A percentile compares a stretch with the other conserved stretches of the same genome.
Evolutionary conservation across 805 yeast genomes (phyloP).

Genomic region (Pichia membranifaciens): DNA sequence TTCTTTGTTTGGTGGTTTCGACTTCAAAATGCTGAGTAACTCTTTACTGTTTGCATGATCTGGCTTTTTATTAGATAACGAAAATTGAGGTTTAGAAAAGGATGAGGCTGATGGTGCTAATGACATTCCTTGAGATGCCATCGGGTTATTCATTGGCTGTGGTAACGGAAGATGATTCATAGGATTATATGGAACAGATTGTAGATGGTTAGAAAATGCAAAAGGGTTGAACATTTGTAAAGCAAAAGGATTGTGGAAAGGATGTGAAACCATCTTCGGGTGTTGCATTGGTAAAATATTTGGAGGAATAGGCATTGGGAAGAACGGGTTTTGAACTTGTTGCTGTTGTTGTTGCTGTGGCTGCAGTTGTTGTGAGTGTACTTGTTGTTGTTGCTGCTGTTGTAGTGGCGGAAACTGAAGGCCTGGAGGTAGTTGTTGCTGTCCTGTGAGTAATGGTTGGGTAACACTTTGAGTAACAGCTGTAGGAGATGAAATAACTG

Average conservation of each 20-base stretch:
- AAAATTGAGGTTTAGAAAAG: conserved; percentile 30
- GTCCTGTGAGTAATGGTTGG: no score
- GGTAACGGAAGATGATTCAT: conserved; percentile 12
- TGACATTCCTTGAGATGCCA: conserved; percentile 10
- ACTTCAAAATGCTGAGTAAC: conserved; percentile 26
- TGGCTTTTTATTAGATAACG: conserved; percentile 23
- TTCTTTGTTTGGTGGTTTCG: conserved; percentile 11
- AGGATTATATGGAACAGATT: conserved; percentile 7
- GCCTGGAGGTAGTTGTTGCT: no score
- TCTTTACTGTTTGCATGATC: conserved; percentile 30
- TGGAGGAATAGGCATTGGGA: conserved; percentile 13
- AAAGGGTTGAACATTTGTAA: conserved; percentile 26
- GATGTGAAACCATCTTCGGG: conserved; percentile 11
- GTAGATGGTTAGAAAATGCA: conserved; percentile 13
- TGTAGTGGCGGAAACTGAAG: neutral
- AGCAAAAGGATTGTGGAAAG: conserved; percentile 20
- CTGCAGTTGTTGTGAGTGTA: conserved; percentile 5
- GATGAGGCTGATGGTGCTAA: conserved; percentile 30
- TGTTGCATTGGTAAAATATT: conserved; percentile 4
- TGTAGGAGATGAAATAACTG: neutral
- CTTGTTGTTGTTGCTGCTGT: conserved; percentile 1
- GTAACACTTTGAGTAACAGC: no score
- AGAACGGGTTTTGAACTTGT: conserved; percentile 14
- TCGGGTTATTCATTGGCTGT: conserved; percentile 3
- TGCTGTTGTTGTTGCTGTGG: conserved; percentile 13